Conservation (phyloP, 1,284 basidiomycete genomes). For the Melanopsichium pennsylvanicum region DNA sequence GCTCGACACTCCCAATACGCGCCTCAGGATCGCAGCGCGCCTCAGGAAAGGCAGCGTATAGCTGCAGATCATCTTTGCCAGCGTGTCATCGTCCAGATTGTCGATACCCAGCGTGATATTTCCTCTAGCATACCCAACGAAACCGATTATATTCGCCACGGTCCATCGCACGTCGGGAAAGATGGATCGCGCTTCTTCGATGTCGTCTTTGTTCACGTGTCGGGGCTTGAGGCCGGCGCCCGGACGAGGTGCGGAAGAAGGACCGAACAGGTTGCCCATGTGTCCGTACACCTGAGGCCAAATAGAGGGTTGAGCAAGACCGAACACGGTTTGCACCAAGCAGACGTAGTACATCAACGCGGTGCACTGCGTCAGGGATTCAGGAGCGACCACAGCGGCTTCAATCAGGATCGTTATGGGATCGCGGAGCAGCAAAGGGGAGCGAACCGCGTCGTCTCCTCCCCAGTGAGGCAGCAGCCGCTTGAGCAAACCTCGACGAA, state of each 20-base stretch:
- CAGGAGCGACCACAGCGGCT: constrained; percentile 57
- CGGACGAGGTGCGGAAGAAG: constrained; percentile 19
- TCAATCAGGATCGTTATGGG: constrained; percentile 63
- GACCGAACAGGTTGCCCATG: constrained; percentile 29
- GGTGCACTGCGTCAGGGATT: constrained; percentile 58
- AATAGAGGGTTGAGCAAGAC: constrained; percentile 61
- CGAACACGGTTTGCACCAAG: constrained; percentile 63
- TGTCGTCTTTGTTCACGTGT: constrained; percentile 34
- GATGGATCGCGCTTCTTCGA: constrained; percentile 44
- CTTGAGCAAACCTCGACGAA: constrained; percentile 62
- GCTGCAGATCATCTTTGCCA: constrained; percentile 85
- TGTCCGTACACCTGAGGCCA: constrained; percentile 55
- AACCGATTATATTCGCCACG: constrained; percentile 61
- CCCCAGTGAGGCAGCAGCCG: constrained; percentile 64
- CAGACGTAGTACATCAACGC: constrained; percentile 63
- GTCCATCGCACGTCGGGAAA: constrained; percentile 64
- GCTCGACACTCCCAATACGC: constrained; percentile 69
- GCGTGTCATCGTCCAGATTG: constrained; percentile 58
- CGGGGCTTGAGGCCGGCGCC: constrained; percentile 36
- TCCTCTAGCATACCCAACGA: constrained; percentile 63
- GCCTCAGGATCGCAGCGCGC: constrained; percentile 83
- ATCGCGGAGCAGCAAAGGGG: constrained; percentile 60
- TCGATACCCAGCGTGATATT: constrained; percentile 65
- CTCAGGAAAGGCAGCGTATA: constrained; percentile 95
- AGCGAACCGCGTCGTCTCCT: constrained; percentile 58